These are phyloP conservation scores for Patellifolia procumbens DNA, from an alignment of 179 eudicot species.

Conservation along the genomic window DNA sequence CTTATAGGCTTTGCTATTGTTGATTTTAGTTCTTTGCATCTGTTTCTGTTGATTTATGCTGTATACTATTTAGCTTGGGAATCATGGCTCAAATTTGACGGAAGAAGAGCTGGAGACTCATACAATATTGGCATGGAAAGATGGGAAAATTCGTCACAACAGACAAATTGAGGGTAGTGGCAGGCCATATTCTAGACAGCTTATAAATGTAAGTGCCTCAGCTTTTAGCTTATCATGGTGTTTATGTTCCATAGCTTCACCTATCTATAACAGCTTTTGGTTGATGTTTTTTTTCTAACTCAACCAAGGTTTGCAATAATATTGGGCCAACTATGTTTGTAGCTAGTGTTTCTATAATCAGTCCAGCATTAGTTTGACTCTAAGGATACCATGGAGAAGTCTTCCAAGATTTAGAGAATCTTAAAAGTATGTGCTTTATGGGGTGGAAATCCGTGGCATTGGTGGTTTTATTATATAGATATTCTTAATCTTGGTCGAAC, in stretches of 20 bases:
- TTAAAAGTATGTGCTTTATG: not conserved
- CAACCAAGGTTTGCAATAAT: not conserved
- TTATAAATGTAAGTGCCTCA: conserved; percentile 59
- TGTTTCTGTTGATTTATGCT: not conserved
- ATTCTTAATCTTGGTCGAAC: not conserved
- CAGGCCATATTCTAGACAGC: conserved; percentile 42
- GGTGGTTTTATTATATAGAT: not conserved
- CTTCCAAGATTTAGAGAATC: not conserved
- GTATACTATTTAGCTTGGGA: conserved; percentile 66
- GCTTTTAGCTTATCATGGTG: conserved; percentile 11
- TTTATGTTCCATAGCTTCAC: not conserved
- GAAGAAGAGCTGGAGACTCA: conserved; percentile 95
- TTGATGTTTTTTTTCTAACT: conserved; percentile 14
- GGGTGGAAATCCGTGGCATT: not conserved
- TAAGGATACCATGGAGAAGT: not conserved
- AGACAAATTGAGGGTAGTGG: conserved; percentile 58
- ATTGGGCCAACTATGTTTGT: not conserved
- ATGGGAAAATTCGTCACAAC: conserved; percentile 53
- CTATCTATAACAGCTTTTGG: not conserved
- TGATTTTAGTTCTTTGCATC: not conserved
- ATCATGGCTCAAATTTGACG: conserved; percentile 75
- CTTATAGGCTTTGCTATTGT: not conserved
- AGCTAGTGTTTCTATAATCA: conserved; percentile 2
- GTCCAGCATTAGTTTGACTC: not conserved
- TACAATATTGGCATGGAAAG: conserved; percentile 92